phyloP scores from a whole-genome alignment of 306 rosid genomes.

The Malus asiatica region DNA sequence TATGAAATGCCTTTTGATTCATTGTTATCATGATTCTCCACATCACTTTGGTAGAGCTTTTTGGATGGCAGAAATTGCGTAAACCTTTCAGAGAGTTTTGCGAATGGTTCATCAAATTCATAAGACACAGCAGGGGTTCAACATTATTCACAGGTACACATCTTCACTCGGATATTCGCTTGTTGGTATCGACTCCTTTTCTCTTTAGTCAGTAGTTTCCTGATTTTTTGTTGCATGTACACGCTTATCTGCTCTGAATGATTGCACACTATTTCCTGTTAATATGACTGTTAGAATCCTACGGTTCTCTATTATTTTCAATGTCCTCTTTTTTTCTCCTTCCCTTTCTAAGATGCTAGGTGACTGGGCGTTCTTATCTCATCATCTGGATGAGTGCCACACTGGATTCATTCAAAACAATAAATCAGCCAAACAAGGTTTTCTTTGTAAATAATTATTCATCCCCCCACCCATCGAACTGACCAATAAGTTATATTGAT shows the following conservation, averaged over 20 bases:
- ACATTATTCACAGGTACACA: conserved; percentile 24
- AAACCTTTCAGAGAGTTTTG: conserved; percentile 2
- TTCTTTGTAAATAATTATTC: background rate
- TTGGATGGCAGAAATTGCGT: conserved; percentile 11
- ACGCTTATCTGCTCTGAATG: background rate
- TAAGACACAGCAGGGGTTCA: conserved; percentile 5
- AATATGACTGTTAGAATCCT: background rate
- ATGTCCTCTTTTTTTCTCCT: background rate
- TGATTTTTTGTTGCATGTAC: background rate
- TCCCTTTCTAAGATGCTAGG: background rate
- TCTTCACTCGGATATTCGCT: background rate
- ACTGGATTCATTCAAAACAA: background rate
- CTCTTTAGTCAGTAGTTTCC: background rate
- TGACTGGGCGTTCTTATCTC: background rate
- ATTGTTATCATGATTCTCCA: conserved; percentile 31
- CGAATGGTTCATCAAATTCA: background rate
- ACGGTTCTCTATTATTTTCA: background rate
- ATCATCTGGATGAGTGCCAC: background rate
- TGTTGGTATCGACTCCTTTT: background rate
- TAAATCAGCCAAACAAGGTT: background rate
- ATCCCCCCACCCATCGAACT: background rate
- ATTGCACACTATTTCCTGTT: background rate
- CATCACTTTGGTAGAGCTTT: conserved; percentile 8
- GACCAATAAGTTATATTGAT: background rate
- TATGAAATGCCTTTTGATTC: conserved; percentile 42